Base-by-base conservation (phyloP, 352 stramenopile genomes). In the Hyaloperonospora arabidopsidis region DNA sequence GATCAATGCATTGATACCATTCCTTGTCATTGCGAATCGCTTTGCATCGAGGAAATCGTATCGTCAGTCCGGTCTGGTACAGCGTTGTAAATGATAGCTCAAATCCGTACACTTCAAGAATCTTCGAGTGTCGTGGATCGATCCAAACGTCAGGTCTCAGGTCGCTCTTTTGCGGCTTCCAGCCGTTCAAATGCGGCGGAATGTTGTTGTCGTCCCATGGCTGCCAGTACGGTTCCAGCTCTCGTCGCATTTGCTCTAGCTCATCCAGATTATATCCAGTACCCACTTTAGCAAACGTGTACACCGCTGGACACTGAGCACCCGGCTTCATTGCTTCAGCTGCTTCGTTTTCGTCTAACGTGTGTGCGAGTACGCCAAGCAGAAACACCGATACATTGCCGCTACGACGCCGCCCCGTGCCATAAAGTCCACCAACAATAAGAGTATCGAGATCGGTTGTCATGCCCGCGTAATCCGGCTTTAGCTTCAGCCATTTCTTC, bases 401-500 rank as follows among this genome's bases (percentile, higher is more conserved):
- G 56, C 81, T 89, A 12, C 84, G 77, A 6, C 84, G 79, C 15
- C 79, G 57, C 0, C 81, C 84, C 13, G 73, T 86, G 35, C 84
- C 82, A 40, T 94, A 94, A 54, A 86, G 89, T 6, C 79, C 84
- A 14, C 82, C 84, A 18, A 94, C 63, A 49, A 94, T 91, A 17
- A 94, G 49, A 39, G 78, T 70, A 46, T 94, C 82, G 10, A 94
- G 46, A 35, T 91, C 78, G 14, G 78, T 89, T 10, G 82, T 88
- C 78, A 94, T 91, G 10, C 81, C 84, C 2, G 82, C 84, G 51
- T 93, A 94, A 61, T 94, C 81, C 5, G 82, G 82, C 48, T 94
- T 94, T 36, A 94, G 64, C 44, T 94, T 94, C 64, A 94, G 71
- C 84, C 84, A 94, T 22, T 80, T 87, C 55, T 89, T 86, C 13